phyloP scores from a whole-genome alignment of 495 filamentous ascomycete genomes.

The Chaetomium tenue region DNA sequence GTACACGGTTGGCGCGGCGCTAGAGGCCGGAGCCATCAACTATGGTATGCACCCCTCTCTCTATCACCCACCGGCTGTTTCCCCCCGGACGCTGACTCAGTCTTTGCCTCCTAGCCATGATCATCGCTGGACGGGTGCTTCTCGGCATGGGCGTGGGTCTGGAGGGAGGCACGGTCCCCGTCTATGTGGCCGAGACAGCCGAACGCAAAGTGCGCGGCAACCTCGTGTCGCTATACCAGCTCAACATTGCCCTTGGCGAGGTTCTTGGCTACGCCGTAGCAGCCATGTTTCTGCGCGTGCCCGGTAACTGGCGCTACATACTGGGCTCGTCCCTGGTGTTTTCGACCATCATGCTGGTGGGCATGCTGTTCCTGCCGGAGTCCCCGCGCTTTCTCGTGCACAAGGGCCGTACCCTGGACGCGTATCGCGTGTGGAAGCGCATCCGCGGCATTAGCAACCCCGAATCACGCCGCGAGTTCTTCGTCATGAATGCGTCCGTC shows the following conservation, averaged over 20 bases:
- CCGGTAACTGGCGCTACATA: slow-evolving; percentile 18
- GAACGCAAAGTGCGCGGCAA: slow-evolving; percentile 10
- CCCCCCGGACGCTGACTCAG: not conserved
- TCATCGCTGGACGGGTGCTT: slow-evolving; percentile 6
- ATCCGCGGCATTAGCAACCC: slow-evolving; percentile 8
- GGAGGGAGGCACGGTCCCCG: slow-evolving; percentile 14
- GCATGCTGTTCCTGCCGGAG: slow-evolving; percentile 15
- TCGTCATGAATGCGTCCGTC: slow-evolving; percentile 9
- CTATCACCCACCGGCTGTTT: not conserved
- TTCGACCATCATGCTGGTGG: slow-evolving; percentile 13
- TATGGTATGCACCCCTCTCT: not conserved
- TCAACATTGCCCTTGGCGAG: slow-evolving; percentile 16
- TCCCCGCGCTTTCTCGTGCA: slow-evolving; percentile 16
- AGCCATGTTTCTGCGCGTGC: slow-evolving; percentile 14
- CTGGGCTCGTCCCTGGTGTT: slow-evolving; percentile 12
- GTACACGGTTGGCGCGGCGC: slow-evolving; percentile 7
- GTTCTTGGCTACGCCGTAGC: slow-evolving; percentile 14
- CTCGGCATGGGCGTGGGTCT: slow-evolving; percentile 12
- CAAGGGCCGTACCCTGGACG: slow-evolving; percentile 11
- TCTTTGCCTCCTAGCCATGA: not conserved
- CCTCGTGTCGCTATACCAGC: slow-evolving; percentile 16
- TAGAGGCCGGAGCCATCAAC: slow-evolving; percentile 11
- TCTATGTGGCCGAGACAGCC: slow-evolving; percentile 16
- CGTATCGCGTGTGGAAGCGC: slow-evolving; percentile 13
- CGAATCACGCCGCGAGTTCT: slow-evolving; percentile 11